These are phyloP conservation scores for Penicillium maclennaniae DNA, from an alignment of 495 filamentous ascomycete genomes.

Conservation along the genomic window DNA sequence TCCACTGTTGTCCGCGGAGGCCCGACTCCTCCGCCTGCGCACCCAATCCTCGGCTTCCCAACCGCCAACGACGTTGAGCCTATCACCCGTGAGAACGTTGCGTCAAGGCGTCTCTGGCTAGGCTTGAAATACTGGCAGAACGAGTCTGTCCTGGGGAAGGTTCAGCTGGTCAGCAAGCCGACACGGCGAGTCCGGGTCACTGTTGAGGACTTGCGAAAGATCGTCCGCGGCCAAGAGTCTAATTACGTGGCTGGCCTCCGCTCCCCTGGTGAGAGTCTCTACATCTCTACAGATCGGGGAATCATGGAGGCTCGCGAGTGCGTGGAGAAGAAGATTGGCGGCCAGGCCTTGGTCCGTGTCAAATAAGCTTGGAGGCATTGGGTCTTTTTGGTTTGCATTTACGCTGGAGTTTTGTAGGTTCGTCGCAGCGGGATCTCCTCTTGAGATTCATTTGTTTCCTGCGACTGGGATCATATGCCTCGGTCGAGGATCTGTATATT, in stretches of 20 bases:
- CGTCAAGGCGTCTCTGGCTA: conserved; percentile 78
- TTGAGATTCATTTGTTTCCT: conserved; percentile 27
- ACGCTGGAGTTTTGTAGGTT: conserved; percentile 40
- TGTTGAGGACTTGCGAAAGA: conserved; percentile 51
- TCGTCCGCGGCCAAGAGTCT: conserved; percentile 63
- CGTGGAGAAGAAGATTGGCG: conserved; percentile 78
- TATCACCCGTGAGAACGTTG: conserved; percentile 74
- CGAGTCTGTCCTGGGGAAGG: conserved; percentile 71
- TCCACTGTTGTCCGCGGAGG: conserved; percentile 78
- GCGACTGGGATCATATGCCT: conserved; percentile 37
- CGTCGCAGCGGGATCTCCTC: conserved; percentile 37
- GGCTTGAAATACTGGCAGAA: conserved; percentile 93
- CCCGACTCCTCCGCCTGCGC: conserved; percentile 56
- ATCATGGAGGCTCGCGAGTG: conserved; percentile 85
- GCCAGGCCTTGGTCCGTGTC: conserved; percentile 75
- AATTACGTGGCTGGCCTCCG: conserved; percentile 67
- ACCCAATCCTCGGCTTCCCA: conserved; percentile 47
- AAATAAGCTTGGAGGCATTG: conserved; percentile 22
- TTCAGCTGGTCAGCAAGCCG: conserved; percentile 71
- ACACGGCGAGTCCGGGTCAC: conserved; percentile 67
- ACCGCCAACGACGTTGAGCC: conserved; percentile 45
- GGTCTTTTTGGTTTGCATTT: conserved; percentile 37
- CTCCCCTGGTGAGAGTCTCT: conserved; percentile 78
- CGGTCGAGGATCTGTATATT: conserved; percentile 39
- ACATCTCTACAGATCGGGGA: conserved; percentile 73